These are phyloP conservation scores for Eutrema japonicum DNA, from an alignment of 345 rosid species.

Conservation along the genomic window DNA sequence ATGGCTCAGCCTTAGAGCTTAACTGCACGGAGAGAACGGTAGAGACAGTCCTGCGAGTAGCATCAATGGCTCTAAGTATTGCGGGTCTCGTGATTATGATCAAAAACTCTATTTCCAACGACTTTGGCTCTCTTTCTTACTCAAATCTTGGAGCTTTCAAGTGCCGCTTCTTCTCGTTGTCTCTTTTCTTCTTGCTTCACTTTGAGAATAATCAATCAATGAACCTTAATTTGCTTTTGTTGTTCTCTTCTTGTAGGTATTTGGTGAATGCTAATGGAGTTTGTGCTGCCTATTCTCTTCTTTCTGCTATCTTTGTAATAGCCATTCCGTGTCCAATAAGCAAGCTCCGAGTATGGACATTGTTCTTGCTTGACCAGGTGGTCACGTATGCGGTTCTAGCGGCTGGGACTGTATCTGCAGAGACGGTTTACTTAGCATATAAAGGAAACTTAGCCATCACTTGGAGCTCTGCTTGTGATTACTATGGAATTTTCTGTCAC, in stretches of 20 bases:
- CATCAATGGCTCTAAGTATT: slow-evolving; percentile 65
- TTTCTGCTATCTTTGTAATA: slow-evolving; percentile 33
- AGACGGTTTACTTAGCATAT: slow-evolving; percentile 65
- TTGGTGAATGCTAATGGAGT: slow-evolving; percentile 40
- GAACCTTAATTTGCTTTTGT: slow-evolving; percentile 50
- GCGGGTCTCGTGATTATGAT: slow-evolving; percentile 72
- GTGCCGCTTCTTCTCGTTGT: slow-evolving; percentile 39
- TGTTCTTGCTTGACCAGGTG: slow-evolving; percentile 67
- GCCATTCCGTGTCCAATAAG: slow-evolving; percentile 60
- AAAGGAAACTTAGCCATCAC: slow-evolving; percentile 59
- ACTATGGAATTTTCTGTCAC: slow-evolving; percentile 45
- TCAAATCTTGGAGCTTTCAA: slow-evolving; percentile 80
- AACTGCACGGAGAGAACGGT: slow-evolving; percentile 28
- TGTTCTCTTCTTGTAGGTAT: slow-evolving; percentile 60
- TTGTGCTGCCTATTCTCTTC: slow-evolving; percentile 34
- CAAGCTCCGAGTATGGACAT: slow-evolving; percentile 68
- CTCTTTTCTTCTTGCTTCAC: background rate
- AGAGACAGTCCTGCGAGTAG: slow-evolving; percentile 60
- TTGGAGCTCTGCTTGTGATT: slow-evolving; percentile 47
- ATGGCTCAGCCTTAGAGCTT: slow-evolving; percentile 18
- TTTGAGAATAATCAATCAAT: slow-evolving; percentile 58
- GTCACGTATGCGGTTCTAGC: slow-evolving; percentile 67
- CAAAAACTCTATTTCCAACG: slow-evolving; percentile 63
- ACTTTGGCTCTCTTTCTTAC: slow-evolving; percentile 77
- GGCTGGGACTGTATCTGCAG: slow-evolving; percentile 61